These are phyloP conservation scores for Daldinia loculata DNA, from an alignment of 495 filamentous ascomycete genomes.

Conservation along the genomic window DNA sequence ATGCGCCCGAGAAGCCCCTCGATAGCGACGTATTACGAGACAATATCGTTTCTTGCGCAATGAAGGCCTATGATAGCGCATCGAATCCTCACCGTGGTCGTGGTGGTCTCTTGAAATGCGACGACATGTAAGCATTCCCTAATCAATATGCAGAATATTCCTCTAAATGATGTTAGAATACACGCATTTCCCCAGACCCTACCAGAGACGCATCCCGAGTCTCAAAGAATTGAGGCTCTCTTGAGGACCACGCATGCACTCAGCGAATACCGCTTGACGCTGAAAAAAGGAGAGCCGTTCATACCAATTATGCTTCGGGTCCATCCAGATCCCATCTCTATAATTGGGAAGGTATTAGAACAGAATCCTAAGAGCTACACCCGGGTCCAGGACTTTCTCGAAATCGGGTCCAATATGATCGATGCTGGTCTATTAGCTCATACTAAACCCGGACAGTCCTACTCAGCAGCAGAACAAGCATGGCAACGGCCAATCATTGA, in stretches of 20 bases:
- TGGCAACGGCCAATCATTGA: constrained; percentile 55
- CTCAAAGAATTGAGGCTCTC: constrained; percentile 70
- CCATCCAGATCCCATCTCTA: constrained; percentile 81
- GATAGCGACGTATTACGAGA: constrained; percentile 63
- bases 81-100: constrained; percentile 86
- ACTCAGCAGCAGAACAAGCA: constrained; percentile 12
- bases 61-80: constrained; percentile 85
- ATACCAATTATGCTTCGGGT: constrained; percentile 90
- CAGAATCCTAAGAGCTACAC: constrained; percentile 89
- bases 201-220: constrained; percentile 57
- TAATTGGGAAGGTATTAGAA: constrained; percentile 85
- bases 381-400: constrained; percentile 82
- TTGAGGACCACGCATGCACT: constrained; percentile 87
- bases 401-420: constrained; percentile 79
- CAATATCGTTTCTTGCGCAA: constrained; percentile 71
- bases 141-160: background rate
- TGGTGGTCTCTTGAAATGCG: constrained; percentile 83
- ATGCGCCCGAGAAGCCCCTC: constrained; percentile 60
- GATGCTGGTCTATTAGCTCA: constrained; percentile 66
- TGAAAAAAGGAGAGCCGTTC: constrained; percentile 92
- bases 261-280: constrained; percentile 85
- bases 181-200: constrained; percentile 74
- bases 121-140: constrained; percentile 72
- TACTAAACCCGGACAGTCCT: constrained; percentile 33
- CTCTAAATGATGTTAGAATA: constrained; percentile 58